A percentile compares a stretch with the other conserved stretches of the same genome.
phyloP scores from a whole-genome alignment of 164 flowering plant genomes.

The Euptelea pleiosperma region DNA sequence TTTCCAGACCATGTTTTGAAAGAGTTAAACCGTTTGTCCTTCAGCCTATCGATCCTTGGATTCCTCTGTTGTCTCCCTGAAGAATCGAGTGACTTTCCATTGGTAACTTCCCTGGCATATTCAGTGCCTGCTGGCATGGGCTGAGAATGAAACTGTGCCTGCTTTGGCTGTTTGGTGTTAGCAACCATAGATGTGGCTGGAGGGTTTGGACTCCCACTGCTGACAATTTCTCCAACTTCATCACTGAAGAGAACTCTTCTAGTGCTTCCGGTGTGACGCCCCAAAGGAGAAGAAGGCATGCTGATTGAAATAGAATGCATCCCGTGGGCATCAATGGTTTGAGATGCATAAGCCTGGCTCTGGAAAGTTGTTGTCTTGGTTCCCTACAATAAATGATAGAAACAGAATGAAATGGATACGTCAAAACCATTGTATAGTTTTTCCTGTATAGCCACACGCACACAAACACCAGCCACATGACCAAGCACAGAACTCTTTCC shows the following conservation, averaged over 20 bases:
- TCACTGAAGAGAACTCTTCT: conserved; percentile 26
- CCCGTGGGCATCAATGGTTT: too few species aligned
- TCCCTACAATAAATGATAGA: too few species aligned
- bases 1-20: conserved; percentile 73
- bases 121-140: conserved; percentile 38
- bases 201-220: conserved; percentile 12
- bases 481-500: too few species aligned
- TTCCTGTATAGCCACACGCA: too few species aligned
- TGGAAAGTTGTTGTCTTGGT: too few species aligned
- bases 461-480: too few species aligned
- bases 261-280: conserved; percentile 9
- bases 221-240: conserved; percentile 8
- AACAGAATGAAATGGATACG: too few species aligned
- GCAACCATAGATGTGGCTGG: conserved; percentile 1
- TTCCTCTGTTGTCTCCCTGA: conserved; percentile 10
- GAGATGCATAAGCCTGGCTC: too few species aligned
- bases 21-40: conserved; percentile 51
- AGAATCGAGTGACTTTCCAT: not conserved
- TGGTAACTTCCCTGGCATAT: conserved; percentile 9
- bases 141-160: conserved; percentile 44
- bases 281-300: conserved; percentile 52
- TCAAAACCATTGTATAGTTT: too few species aligned
- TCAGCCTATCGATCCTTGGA: conserved; percentile 21
- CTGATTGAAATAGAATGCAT: conserved; percentile 30
- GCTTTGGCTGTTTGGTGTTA: conserved; percentile 7